Conservation (phyloP, 2,329 filamentous ascomycete genomes). For the Aspergillus tubingensis region DNA sequence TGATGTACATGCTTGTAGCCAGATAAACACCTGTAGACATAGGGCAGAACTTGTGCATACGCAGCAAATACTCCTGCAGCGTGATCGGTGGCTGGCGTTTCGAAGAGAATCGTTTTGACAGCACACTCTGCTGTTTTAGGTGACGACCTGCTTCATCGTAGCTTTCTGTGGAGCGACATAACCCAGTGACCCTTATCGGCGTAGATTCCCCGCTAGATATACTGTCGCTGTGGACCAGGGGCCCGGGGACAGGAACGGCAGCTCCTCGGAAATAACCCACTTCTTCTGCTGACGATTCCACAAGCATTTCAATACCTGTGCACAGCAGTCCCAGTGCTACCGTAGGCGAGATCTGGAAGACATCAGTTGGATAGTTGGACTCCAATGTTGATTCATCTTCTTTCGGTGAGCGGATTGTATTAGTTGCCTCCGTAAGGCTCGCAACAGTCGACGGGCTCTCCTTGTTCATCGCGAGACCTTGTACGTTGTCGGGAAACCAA, state of each 20-base stretch:
- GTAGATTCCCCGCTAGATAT: constrained; percentile 25
- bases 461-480: constrained; percentile 27
- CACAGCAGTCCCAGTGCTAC: constrained; percentile 80
- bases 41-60: constrained; percentile 87
- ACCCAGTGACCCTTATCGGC: constrained; percentile 31
- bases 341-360: constrained; percentile 71
- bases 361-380: constrained; percentile 13
- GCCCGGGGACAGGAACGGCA: constrained; percentile 54
- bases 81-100: constrained; percentile 82
- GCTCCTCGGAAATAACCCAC: constrained; percentile 10
- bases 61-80: constrained; percentile 79
- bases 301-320: constrained; percentile 61
- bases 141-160: constrained; percentile 63
- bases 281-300: constrained; percentile 62
- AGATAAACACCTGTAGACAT: constrained; percentile 94
- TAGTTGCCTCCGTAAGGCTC: constrained; percentile 2
- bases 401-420: not conserved
- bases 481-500: constrained; percentile 10
- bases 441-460: not conserved
- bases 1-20: constrained; percentile 83
- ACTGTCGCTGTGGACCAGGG: constrained; percentile 40
- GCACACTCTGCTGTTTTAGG: constrained; percentile 76
- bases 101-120: constrained; percentile 91
- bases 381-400: constrained; percentile 1
- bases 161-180: constrained; percentile 39